Percentiles rank a stretch among this genome's conserved stretches.
Conservation (phyloP, 1,139 yeast genomes). For the Yamadazyma spencermartinsiae region DNA sequence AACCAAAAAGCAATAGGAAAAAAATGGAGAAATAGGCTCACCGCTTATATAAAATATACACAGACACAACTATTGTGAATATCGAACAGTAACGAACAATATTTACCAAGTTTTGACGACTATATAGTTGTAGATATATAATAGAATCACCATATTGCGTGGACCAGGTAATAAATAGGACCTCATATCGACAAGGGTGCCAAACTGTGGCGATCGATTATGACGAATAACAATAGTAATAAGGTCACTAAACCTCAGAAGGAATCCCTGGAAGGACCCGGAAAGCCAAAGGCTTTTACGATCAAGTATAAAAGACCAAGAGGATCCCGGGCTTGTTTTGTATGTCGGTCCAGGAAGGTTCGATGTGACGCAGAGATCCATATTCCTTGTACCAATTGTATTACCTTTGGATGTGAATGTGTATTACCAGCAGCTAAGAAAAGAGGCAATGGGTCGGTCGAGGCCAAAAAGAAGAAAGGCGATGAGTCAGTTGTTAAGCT, state of each 20-base stretch:
- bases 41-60: too few relatives aligned
- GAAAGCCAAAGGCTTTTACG: conserved; percentile 50
- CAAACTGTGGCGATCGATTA: not conserved
- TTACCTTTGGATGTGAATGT: conserved; percentile 76
- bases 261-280: conserved; percentile 14
- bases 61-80: too few relatives aligned
- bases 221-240: not conserved
- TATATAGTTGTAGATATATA: too few relatives aligned
- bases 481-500: conserved; percentile 8
- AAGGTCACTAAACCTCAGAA: conserved; percentile 1
- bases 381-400: conserved; percentile 76
- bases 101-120: too few relatives aligned
- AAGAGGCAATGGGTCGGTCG: conserved; percentile 34
- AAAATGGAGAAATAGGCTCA: too few relatives aligned
- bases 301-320: conserved; percentile 52
- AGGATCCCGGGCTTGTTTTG: conserved; percentile 54
- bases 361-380: conserved; percentile 69
- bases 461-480: conserved; percentile 24
- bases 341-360: conserved; percentile 71
- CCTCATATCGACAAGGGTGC: too few relatives aligned
- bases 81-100: too few relatives aligned
- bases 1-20: too few relatives aligned
- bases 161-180: too few relatives aligned
- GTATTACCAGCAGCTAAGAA: conserved; percentile 59
- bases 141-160: too few relatives aligned